Percentiles rank a stretch among this genome's conserved stretches.
Conservation (phyloP, 176 grass and related monocot genomes). For the Chrysopogon serrulatus region DNA sequence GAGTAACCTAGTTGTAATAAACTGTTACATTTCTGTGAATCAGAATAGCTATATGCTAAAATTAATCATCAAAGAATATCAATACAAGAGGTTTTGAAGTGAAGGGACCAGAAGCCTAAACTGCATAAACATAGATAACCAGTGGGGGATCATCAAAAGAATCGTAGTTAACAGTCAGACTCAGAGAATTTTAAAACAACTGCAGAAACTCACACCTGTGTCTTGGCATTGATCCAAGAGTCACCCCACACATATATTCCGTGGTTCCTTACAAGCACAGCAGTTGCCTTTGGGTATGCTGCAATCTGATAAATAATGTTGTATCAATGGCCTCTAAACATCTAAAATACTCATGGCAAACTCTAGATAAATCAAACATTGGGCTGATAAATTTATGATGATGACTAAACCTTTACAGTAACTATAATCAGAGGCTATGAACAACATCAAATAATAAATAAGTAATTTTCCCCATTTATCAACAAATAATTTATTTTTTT, state of each 20-base stretch:
- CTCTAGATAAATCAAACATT: not conserved
- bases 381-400: not conserved
- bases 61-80: not conserved
- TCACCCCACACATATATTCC: slow-evolving; percentile 98
- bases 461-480: not conserved
- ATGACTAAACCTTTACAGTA: not conserved
- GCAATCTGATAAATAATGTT: slow-evolving; percentile 53
- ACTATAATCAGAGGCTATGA: not conserved
- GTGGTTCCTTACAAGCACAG: slow-evolving; percentile 93
- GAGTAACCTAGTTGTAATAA: not conserved
- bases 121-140: not conserved
- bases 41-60: not conserved
- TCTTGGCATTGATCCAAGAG: slow-evolving; percentile 95
- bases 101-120: not conserved
- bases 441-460: not conserved
- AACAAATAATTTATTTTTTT: not conserved
- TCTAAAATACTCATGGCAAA: slow-evolving; percentile 2
- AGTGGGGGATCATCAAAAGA: not conserved
- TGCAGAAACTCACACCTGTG: slow-evolving; percentile 48
- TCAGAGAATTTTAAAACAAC: not conserved
- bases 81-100: not conserved
- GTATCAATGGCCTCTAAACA: not conserved
- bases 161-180: not conserved
- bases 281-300: slow-evolving; percentile 93
- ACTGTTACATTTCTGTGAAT: not conserved